Conservation (phyloP, 805 yeast species). For the Candida lessepsii region DNA sequence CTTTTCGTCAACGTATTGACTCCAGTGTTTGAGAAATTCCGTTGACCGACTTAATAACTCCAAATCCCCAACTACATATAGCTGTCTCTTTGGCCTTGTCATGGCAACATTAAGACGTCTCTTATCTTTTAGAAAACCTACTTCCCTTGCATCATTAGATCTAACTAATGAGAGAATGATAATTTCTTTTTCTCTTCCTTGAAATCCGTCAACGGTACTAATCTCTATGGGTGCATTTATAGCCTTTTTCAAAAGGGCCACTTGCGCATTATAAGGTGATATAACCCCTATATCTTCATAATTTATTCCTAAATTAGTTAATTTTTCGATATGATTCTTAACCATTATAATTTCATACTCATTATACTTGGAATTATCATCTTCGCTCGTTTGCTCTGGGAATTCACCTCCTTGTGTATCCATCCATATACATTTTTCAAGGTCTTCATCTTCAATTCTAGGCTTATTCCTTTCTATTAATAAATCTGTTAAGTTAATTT, state of each 20-base stretch:
- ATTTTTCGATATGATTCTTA: conserved; percentile 49
- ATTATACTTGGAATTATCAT: conserved; percentile 60
- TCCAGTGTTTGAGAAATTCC: conserved; percentile 62
- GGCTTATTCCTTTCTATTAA: conserved; percentile 52
- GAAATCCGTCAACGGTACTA: conserved; percentile 93
- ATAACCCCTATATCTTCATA: conserved; percentile 73
- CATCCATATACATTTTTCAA: conserved; percentile 66
- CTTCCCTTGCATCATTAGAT: conserved; percentile 64
- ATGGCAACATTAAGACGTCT: conserved; percentile 90
- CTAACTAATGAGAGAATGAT: conserved; percentile 80
- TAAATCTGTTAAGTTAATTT: conserved; percentile 54
- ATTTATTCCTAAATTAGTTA: conserved; percentile 53
- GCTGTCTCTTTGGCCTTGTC: conserved; percentile 82
- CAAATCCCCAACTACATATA: conserved; percentile 84
- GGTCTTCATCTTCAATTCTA: conserved; percentile 47
- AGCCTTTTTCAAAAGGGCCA: conserved; percentile 51
- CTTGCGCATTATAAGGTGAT: conserved; percentile 91
- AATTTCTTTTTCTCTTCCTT: conserved; percentile 91
- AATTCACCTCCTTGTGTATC: conserved; percentile 92
- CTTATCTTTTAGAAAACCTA: conserved; percentile 80
- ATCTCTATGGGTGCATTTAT: conserved; percentile 58
- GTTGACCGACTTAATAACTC: conserved; percentile 55
- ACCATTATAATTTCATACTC: conserved; percentile 73
- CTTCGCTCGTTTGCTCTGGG: conserved; percentile 51
- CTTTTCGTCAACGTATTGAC: conserved; percentile 62